Conservation (phyloP, 768 basidiomycete genomes). For the Panellus pusillus region DNA sequence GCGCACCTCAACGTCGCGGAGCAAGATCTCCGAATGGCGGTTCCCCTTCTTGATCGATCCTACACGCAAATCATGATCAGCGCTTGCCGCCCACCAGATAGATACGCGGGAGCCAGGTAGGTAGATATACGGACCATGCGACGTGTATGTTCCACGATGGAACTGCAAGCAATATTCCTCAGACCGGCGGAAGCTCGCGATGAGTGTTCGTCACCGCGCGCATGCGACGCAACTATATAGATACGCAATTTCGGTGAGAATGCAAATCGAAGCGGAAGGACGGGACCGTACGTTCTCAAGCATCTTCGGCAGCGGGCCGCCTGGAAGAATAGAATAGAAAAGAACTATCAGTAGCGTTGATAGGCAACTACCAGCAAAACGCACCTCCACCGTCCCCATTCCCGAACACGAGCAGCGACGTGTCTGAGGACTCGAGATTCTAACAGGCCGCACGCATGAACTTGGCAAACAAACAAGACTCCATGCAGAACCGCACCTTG, state of each 20-base stretch:
- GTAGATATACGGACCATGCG: constrained; percentile 59
- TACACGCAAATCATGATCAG: constrained; percentile 21
- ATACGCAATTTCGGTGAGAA: neutral
- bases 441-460: constrained; percentile 27
- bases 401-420: constrained; percentile 87
- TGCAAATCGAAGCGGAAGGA: neutral
- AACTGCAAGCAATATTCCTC: constrained; percentile 46
- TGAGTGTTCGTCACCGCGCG: constrained; percentile 78
- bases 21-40: constrained; percentile 89
- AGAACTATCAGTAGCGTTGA: neutral
- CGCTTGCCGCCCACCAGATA: neutral
- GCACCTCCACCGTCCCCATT: constrained; percentile 92
- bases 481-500: constrained; percentile 53
- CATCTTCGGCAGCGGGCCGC: constrained; percentile 84
- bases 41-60: constrained; percentile 96
- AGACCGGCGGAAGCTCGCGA: constrained; percentile 82
- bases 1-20: constrained; percentile 84
- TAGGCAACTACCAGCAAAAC: neutral
- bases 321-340: neutral
- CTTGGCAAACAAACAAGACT: too few relatives aligned
- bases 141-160: constrained; percentile 93
- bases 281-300: constrained; percentile 73
- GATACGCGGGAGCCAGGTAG: too few relatives aligned
- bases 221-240: constrained; percentile 78
- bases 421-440: constrained; percentile 80